A percentile compares a stretch with the other conserved stretches of the same genome.
Evolutionary conservation across 768 basidiomycete species (phyloP).

Genomic region (Exidia glandulosa): DNA sequence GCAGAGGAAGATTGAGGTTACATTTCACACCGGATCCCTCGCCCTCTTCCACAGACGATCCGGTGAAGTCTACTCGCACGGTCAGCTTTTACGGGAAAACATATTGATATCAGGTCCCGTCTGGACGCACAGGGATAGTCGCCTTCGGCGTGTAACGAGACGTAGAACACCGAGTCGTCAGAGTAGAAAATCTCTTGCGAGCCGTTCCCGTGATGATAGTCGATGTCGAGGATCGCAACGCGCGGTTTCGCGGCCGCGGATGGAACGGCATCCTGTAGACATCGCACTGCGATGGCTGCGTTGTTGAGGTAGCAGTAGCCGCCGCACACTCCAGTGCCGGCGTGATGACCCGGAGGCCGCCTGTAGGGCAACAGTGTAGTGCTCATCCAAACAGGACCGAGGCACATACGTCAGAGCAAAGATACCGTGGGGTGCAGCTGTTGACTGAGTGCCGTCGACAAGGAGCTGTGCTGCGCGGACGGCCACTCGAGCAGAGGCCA

Average conservation of each 20-base stretch:
- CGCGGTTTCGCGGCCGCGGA: background rate
- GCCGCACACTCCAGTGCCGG: constrained; percentile 17
- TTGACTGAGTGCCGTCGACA: background rate
- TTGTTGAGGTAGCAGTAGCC: constrained; percentile 27
- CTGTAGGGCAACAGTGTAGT: background rate
- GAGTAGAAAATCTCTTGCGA: constrained; percentile 21
- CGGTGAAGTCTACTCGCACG: constrained; percentile 18
- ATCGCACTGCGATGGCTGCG: constrained; percentile 20
- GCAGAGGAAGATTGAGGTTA: constrained; percentile 23
- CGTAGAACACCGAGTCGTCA: constrained; percentile 21
- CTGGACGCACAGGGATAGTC: constrained; percentile 26
- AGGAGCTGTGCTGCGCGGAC: constrained; percentile 15
- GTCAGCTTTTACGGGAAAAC: background rate
- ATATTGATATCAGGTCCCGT: constrained; percentile 7
- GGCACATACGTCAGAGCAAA: constrained; percentile 2
- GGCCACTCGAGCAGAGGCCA: constrained; percentile 18
- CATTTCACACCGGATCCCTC: constrained; percentile 11
- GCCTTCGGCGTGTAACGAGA: constrained; percentile 18
- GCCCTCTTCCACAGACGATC: constrained; percentile 16
- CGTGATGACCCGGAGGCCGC: constrained; percentile 25
- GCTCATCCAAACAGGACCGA: background rate
- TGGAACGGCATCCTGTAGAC: constrained; percentile 10
- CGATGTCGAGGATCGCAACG: constrained; percentile 24
- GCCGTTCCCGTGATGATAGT: constrained; percentile 29
- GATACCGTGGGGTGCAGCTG: background rate